Conservation (phyloP, 129 eudicot species). For the Pulicaria dysenterica region DNA sequence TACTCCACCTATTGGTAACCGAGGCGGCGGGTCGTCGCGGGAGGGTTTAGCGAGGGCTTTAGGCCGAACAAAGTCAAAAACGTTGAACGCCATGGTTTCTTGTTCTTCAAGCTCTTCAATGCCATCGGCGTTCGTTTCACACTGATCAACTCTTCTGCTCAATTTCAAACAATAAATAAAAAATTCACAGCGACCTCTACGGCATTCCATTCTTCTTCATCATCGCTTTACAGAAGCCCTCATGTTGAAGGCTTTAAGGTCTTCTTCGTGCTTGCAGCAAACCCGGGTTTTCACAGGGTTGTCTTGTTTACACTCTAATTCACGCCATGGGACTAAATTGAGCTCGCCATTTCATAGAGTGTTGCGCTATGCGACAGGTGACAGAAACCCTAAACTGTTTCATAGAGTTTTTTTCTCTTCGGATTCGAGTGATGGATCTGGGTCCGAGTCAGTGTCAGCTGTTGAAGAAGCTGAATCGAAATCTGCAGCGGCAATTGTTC, state of each 20-base stretch:
- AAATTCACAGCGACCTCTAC: background rate
- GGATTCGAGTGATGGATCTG: conserved; percentile 62
- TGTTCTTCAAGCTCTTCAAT: conserved; percentile 33
- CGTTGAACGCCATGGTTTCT: conserved; percentile 24
- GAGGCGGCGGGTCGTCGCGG: background rate
- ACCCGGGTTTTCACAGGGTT: conserved; percentile 35
- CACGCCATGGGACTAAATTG: conserved; percentile 41
- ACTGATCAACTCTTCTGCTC: background rate
- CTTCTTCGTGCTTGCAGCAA: conserved; percentile 47
- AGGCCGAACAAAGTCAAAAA: conserved; percentile 30
- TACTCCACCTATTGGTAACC: too few relatives aligned
- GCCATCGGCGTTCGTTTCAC: conserved; percentile 53
- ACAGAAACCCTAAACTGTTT: conserved; percentile 43
- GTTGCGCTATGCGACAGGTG: conserved; percentile 33
- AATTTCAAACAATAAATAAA: background rate
- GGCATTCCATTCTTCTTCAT: background rate
- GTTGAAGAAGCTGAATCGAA: conserved; percentile 56
- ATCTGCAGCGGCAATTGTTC: conserved; percentile 70
- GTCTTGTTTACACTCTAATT: conserved; percentile 31
- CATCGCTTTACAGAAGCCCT: conserved; percentile 17
- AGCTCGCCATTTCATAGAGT: conserved; percentile 53
- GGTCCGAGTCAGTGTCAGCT: conserved; percentile 30
- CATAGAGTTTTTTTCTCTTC: conserved; percentile 63
- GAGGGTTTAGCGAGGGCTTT: conserved; percentile 69
- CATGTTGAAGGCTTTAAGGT: conserved; percentile 69